phyloP scores from a whole-genome alignment of 768 basidiomycete species.

The Mrakia frigida region DNA sequence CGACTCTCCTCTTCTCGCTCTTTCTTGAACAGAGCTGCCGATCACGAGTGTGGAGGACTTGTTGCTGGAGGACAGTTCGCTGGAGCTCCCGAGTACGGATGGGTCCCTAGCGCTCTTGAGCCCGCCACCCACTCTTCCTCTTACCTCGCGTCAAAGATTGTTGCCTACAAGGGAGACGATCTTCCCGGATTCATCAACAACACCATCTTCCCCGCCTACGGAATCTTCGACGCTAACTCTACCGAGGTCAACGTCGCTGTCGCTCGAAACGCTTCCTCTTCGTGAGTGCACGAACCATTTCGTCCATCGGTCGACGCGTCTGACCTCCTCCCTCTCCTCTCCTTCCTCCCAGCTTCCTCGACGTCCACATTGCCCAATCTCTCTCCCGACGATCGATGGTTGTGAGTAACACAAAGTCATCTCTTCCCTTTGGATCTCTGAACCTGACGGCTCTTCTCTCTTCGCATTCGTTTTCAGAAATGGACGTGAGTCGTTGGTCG shows the following conservation, averaged over 20 bases:
- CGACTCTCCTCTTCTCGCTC: background rate
- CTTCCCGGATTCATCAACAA: slow-evolving; percentile 16
- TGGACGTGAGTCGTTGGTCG: no score
- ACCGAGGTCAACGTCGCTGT: slow-evolving; percentile 25
- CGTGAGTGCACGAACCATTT: background rate
- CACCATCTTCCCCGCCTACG: slow-evolving; percentile 31
- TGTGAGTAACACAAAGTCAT: background rate
- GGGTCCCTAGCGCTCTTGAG: slow-evolving; percentile 16
- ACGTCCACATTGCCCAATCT: slow-evolving; percentile 27
- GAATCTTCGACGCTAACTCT: slow-evolving; percentile 25
- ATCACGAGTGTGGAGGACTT: slow-evolving; percentile 30
- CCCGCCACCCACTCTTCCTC: slow-evolving; percentile 6
- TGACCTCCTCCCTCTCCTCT: no score
- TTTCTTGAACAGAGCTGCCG: slow-evolving; percentile 7
- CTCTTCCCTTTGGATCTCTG: background rate
- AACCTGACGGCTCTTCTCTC: background rate
- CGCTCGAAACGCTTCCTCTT: slow-evolving; percentile 17
- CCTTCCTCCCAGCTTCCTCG: background rate
- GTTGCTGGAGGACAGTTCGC: slow-evolving; percentile 20
- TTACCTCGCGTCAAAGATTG: slow-evolving; percentile 10
- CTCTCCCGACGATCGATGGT: slow-evolving; percentile 25
- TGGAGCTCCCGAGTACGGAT: slow-evolving; percentile 29
- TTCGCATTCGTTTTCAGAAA: background rate
- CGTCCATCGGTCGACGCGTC: no score
- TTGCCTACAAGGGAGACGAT: slow-evolving; percentile 20